Evolutionary conservation across 2,329 filamentous ascomycete species (phyloP), one percentile per base, ranked within the genome.

Genomic region (Phaeosphaeriaceae sp.): DNA sequence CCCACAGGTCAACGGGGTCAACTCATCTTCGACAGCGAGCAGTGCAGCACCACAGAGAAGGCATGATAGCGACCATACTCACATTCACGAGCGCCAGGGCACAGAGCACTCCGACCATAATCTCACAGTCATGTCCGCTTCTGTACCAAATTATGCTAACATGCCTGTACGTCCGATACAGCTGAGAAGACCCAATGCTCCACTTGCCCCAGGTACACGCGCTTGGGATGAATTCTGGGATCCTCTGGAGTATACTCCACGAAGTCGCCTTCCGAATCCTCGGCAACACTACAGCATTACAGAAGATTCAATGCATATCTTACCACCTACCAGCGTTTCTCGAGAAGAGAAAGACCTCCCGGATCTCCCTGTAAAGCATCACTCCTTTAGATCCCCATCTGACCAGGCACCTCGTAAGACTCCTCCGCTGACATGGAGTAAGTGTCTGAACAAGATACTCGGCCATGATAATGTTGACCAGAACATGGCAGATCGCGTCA

Each of bases 351-450:
- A 50, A 9, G 28, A 22, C 28, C 19, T 42, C n/a, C 52, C 21
- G 30, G 42, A 26, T 15, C 23, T 42, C 1, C 40, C 19, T 24
- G 40, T 43, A 15, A 21, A 50, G 26, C 17, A 50, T 32, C 17
- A 50, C 10, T 11, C 8, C 19, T 24, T 35, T 23, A 23, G 23
- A 32, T 35, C 10, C 11, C n/a, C 9, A 17, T 17, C 23, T n/a
- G 19, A 8, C 7, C 28, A 15, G 7, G 28, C 28, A 35, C 6
- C 3, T 30, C 43, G 43, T 15, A 43, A 26, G 9, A 28, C 51
- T 19, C 17, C 42, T 21, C n/a, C 22, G 28, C 43, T 63, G 19
- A 63, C 60, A 35, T 69, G 65, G 66, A 59, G 55, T 19, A 19
- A 22, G 22, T 60, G 40, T 4, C 49, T 67, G 17, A 64, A 60